Percentiles rank a stretch among this genome's conserved stretches.
phyloP scores from a whole-genome alignment of 495 filamentous ascomycete species.

The Penicillium angulare region DNA sequence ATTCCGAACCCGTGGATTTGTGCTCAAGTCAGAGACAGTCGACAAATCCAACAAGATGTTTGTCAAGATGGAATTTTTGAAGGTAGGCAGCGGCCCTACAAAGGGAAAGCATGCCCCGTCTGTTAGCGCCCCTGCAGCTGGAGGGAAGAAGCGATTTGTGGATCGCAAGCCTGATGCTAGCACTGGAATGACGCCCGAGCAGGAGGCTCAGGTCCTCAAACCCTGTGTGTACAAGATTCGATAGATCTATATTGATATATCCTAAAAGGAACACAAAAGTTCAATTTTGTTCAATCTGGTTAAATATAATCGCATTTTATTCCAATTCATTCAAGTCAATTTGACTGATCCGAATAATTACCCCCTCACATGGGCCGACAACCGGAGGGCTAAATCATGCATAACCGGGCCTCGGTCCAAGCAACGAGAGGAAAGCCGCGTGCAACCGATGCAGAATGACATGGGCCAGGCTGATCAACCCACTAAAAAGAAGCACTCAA shows the following conservation, averaged over 20 bases:
- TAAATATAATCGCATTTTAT: background rate
- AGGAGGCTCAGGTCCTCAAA: slow-evolving; percentile 76
- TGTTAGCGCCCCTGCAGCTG: slow-evolving; percentile 33
- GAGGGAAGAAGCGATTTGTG: slow-evolving; percentile 62
- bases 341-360: no score
- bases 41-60: slow-evolving; percentile 97
- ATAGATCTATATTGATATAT: slow-evolving; percentile 35
- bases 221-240: slow-evolving; percentile 96
- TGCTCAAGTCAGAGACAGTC: slow-evolving; percentile 60
- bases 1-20: slow-evolving; percentile 72
- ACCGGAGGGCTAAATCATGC: background rate
- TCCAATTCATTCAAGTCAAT: no score
- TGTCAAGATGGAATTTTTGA: slow-evolving; percentile 91
- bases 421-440: slow-evolving; percentile 23
- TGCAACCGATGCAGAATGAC: slow-evolving; percentile 32
- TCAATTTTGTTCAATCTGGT: background rate
- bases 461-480: background rate
- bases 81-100: slow-evolving; percentile 59
- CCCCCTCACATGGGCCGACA: slow-evolving; percentile 2
- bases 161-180: slow-evolving; percentile 53
- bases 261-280: background rate
- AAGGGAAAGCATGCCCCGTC: slow-evolving; percentile 64
- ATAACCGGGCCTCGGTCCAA: slow-evolving; percentile 29
- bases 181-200: slow-evolving; percentile 46
- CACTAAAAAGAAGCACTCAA: no score